Evolutionary conservation across 2,329 filamentous ascomycete species (phyloP).

Genomic region (Ophiosphaerella herpotricha): DNA sequence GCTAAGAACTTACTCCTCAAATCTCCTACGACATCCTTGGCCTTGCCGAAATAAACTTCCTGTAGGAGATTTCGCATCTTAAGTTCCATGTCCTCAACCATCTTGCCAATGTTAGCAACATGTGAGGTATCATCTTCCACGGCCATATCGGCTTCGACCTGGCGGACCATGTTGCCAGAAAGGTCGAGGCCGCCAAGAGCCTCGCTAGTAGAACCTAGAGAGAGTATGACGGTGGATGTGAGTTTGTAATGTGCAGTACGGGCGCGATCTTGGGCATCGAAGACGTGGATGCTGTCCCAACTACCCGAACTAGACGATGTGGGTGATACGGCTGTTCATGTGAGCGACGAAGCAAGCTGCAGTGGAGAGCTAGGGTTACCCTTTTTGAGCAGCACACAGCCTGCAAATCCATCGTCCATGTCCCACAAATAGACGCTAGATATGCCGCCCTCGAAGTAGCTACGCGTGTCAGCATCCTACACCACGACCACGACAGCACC

Average conservation of each 20-base stretch:
- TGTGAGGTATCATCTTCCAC: conserved; percentile 91
- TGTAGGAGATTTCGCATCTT: conserved; percentile 98
- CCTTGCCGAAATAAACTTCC: conserved; percentile 99
- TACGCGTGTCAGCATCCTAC: conserved; percentile 33
- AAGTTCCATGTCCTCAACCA: conserved; percentile 99
- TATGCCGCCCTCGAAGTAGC: conserved; percentile 93
- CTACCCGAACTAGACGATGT: conserved; percentile 73
- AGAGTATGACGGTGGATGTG: conserved; percentile 93
- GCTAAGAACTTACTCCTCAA: conserved; percentile 68
- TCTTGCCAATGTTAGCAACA: conserved; percentile 86
- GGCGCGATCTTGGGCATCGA: conserved; percentile 91
- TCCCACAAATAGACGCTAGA: conserved; percentile 99
- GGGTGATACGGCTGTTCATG: conserved; percentile 64
- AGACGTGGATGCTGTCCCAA: conserved; percentile 99
- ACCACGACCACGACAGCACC: background rate
- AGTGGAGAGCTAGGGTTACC: conserved; percentile 55
- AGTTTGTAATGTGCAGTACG: conserved; percentile 96
- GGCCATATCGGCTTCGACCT: conserved; percentile 88
- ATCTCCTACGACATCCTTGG: conserved; percentile 96
- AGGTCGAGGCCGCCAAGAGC: conserved; percentile 85
- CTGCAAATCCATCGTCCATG: conserved; percentile 95
- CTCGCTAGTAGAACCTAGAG: conserved; percentile 71
- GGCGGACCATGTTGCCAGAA: conserved; percentile 95
- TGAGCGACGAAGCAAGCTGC: conserved; percentile 11
- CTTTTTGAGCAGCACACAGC: conserved; percentile 95